Evolutionary conservation across 2,329 filamentous ascomycete genomes (phyloP).

Genomic region (Monosporascus sp.): DNA sequence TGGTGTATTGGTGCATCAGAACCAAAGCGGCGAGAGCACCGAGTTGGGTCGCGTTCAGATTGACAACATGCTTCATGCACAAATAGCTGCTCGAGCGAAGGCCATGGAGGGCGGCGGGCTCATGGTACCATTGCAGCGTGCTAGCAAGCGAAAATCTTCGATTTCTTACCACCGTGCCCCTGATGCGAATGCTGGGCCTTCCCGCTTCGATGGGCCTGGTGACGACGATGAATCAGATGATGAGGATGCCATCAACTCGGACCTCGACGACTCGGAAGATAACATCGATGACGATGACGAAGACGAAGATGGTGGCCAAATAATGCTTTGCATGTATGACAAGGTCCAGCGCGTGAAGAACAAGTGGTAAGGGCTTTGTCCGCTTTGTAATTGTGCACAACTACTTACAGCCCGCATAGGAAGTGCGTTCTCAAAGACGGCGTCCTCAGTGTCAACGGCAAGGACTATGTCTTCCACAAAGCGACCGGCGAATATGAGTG

Average conservation of each 20-base stretch:
- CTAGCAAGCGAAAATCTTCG: constrained; percentile 32
- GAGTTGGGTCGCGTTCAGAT: constrained; percentile 58
- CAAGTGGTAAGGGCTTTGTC: constrained; percentile 63
- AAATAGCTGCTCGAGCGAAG: constrained; percentile 60
- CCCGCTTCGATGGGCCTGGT: constrained; percentile 59
- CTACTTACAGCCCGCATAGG: constrained; percentile 41
- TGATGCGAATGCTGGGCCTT: constrained; percentile 26
- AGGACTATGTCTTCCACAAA: constrained; percentile 97
- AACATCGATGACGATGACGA: constrained; percentile 78
- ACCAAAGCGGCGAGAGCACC: constrained; percentile 45
- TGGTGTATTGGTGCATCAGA: constrained; percentile 54
- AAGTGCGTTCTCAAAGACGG: constrained; percentile 99
- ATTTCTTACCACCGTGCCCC: constrained; percentile 15
- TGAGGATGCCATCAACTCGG: constrained; percentile 97
- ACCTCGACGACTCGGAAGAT: constrained; percentile 92
- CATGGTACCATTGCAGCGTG: constrained; percentile 65
- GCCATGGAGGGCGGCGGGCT: constrained; percentile 69
- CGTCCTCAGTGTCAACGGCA: constrained; percentile 85
- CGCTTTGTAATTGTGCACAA: constrained; percentile 4
- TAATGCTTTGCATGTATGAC: constrained; percentile 99
- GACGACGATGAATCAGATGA: constrained; percentile 62
- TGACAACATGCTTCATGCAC: constrained; percentile 63
- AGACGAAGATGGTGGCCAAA: constrained; percentile 78
- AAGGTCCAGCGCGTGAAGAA: constrained; percentile 99
- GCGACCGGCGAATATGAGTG: constrained; percentile 97